Base-by-base conservation (phyloP, 2,329 filamentous ascomycete species). In the Neonectria punicea region DNA sequence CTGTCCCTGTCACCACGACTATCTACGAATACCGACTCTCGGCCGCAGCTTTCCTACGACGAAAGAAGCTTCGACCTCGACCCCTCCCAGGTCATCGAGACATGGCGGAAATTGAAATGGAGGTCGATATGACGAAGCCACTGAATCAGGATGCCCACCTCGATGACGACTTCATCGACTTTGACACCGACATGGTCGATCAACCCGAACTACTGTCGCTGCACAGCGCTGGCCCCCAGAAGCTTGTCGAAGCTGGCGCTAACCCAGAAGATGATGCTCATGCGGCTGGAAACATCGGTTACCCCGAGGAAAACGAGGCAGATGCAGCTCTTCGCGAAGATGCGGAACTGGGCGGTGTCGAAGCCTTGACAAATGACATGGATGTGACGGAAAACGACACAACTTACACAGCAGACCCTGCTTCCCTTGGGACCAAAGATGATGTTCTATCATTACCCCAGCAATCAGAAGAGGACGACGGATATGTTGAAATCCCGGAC, bases 101-200 rank as follows among this genome's bases (percentile, higher is more conserved):
- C 46, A 77, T 77, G 76, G 64, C 75, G 6, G 76, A 75, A 18
- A 67, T 75, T 18, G 75, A 77, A 25, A 77, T 79, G 72, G 78
- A 79, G 43, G 65, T 78, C 43, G 75, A 79, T 47, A 59, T 73
- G 61, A 62, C 63, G 34, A 72, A 71, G 39, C 75, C 75, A 34
- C 65, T 69, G 34, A 67, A 63, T 41, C 53, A 74, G 8, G 74
- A 73, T 22, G 59, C 54, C 5, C 71, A 68, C 25, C 62, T 67
- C 8, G 76, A 79, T 43, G 75, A 80, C 14, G 80, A 81, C 60
- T 67, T 80, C 25, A 79, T 81, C 54, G 76, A 79, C 61, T 81
- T 80, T 44, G 80, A 81, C 32, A 78, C 75, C 56, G 80, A 80
- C 46, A 75, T 75, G 67, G 63, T 67, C 16, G 71, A 74, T 41